A percentile compares a stretch with the other conserved stretches of the same genome.
Conservation (phyloP, 1,284 basidiomycete species). For the Ustilago tritici region DNA sequence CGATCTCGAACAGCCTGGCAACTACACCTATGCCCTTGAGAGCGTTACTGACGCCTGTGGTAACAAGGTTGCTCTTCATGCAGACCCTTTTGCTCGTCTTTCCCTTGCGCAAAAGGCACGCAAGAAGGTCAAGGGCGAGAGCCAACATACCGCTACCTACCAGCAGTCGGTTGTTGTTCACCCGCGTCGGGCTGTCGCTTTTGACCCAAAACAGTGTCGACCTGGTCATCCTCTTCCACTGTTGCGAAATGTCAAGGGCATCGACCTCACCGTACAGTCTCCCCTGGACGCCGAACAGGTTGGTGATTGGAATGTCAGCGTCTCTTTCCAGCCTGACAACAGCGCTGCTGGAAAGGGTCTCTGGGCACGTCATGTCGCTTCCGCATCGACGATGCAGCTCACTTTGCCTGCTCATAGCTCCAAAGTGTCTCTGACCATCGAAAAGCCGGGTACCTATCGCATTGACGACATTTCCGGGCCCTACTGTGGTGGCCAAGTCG, state of each 20-base stretch:
- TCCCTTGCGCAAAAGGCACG: slow-evolving; percentile 43
- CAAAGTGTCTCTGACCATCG: slow-evolving; percentile 26
- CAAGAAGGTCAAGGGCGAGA: slow-evolving; percentile 39
- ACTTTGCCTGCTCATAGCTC: slow-evolving; percentile 28
- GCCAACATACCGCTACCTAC: slow-evolving; percentile 7
- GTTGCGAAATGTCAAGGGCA: slow-evolving; percentile 72
- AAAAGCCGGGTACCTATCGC: slow-evolving; percentile 82
- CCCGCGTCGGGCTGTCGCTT: slow-evolving; percentile 80
- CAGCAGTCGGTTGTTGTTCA: slow-evolving; percentile 78
- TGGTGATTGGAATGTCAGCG: slow-evolving; percentile 40
- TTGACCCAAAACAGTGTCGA: slow-evolving; percentile 77
- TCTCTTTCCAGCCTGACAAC: slow-evolving; percentile 52
- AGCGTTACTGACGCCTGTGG: slow-evolving; percentile 66
- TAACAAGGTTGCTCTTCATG: slow-evolving; percentile 41
- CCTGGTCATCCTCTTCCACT: slow-evolving; percentile 80
- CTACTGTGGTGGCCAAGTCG: slow-evolving; percentile 73
- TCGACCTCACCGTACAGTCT: slow-evolving; percentile 39
- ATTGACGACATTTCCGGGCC: slow-evolving; percentile 80
- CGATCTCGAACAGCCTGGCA: slow-evolving; percentile 54
- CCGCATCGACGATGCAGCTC: slow-evolving; percentile 39
- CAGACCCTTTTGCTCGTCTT: slow-evolving; percentile 13
- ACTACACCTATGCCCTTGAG: slow-evolving; percentile 57
- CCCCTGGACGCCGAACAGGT: slow-evolving; percentile 24
- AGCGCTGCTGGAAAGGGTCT: slow-evolving; percentile 42
- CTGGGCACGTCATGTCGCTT: slow-evolving; percentile 33